phyloP scores from a whole-genome alignment of 2,329 filamentous ascomycete genomes.

The Blastomyces silverae region DNA sequence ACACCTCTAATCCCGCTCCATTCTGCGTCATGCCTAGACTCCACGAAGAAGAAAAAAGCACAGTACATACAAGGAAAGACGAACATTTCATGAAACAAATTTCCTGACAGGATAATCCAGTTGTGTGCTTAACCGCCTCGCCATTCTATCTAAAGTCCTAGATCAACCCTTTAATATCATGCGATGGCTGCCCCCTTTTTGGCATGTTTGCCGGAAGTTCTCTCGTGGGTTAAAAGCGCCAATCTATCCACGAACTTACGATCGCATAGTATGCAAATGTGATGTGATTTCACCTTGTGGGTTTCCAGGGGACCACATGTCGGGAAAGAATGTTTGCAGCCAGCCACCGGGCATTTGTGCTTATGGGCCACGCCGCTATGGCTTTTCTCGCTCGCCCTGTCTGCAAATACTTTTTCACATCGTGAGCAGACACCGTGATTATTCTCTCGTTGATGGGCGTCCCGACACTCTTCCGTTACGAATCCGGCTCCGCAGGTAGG shows the following conservation, averaged over 20 bases:
- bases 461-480: background rate
- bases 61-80: background rate
- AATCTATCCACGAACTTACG: conserved; percentile 14
- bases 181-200: background rate
- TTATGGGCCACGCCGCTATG: conserved; percentile 5
- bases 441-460: background rate
- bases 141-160: background rate
- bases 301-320: background rate
- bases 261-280: conserved; percentile 19
- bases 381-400: background rate
- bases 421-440: background rate
- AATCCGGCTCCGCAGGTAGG: background rate
- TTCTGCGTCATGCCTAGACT: background rate
- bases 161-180: background rate
- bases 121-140: no score
- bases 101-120: background rate
- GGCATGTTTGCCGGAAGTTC: background rate
- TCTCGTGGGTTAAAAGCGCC: conserved; percentile 15
- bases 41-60: background rate
- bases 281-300: conserved; percentile 18
- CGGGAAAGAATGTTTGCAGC: conserved; percentile 13
- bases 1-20: background rate
- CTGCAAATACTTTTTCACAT: conserved; percentile 7
- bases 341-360: conserved; percentile 8
- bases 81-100: background rate